phyloP scores from a whole-genome alignment of 805 yeast genomes.

The Ogataea chonburiensis region DNA sequence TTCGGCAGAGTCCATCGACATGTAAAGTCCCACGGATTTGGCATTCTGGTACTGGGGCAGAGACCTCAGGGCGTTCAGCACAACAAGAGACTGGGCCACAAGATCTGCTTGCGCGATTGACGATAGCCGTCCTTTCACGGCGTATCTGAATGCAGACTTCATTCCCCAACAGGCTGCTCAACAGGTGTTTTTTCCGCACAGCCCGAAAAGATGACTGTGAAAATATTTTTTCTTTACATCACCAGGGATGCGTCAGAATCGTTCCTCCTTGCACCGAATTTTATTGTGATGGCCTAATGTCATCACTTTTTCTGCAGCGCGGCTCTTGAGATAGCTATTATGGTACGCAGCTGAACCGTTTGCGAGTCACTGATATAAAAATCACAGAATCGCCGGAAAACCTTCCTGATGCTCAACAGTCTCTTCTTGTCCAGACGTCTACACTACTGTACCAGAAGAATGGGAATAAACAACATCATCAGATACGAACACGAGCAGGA shows the following conservation, averaged over 20 bases:
- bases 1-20: conserved; percentile 77
- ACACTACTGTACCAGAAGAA: conserved; percentile 13
- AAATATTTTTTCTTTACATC: conserved; percentile 15
- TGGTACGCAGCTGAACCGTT: background rate
- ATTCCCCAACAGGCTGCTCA: conserved; percentile 11
- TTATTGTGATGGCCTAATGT: conserved; percentile 3
- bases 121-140: conserved; percentile 5
- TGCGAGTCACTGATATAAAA: conserved; percentile 3
- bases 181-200: conserved; percentile 6
- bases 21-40: conserved; percentile 57
- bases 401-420: conserved; percentile 6
- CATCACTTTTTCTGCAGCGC: conserved; percentile 11
- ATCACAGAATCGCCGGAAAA: background rate
- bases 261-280: conserved; percentile 3
- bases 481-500: conserved; percentile 28
- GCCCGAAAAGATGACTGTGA: conserved; percentile 6
- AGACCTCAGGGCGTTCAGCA: conserved; percentile 3
- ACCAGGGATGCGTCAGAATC: conserved; percentile 9
- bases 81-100: conserved; percentile 11
- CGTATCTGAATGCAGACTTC: conserved; percentile 9
- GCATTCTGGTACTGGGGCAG: conserved; percentile 42
- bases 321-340: conserved; percentile 1
- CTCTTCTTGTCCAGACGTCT: conserved; percentile 2
- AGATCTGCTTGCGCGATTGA: conserved; percentile 7
- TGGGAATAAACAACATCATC: conserved; percentile 28